Evolutionary conservation across 495 filamentous ascomycete species (phyloP).

Genomic region (Parachaetomium inaequale): DNA sequence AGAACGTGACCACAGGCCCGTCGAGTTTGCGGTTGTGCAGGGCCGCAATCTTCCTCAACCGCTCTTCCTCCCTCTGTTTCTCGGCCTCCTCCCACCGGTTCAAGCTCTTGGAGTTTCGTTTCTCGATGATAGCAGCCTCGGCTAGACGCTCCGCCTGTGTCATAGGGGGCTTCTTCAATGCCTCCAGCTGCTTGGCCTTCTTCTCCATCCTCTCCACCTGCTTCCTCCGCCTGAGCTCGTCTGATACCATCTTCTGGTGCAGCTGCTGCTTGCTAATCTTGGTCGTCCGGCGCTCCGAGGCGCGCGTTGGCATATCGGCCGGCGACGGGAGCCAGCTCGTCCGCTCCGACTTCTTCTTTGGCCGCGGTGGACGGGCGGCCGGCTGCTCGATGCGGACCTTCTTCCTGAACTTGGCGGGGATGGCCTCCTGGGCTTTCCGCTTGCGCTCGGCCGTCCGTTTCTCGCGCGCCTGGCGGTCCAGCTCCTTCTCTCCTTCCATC

Average conservation of each 20-base stretch:
- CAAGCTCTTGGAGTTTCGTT: slow-evolving; percentile 82
- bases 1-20: slow-evolving; percentile 87
- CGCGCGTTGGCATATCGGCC: slow-evolving; percentile 75
- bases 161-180: slow-evolving; percentile 71
- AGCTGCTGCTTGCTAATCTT: slow-evolving; percentile 80
- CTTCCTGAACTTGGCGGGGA: slow-evolving; percentile 52
- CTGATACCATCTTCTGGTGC: slow-evolving; percentile 76
- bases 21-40: slow-evolving; percentile 79
- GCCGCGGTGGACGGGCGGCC: slow-evolving; percentile 49
- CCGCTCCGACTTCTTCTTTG: slow-evolving; percentile 91
- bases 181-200: slow-evolving; percentile 73
- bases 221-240: slow-evolving; percentile 72
- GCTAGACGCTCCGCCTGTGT: slow-evolving; percentile 84
- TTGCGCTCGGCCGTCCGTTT: slow-evolving; percentile 57
- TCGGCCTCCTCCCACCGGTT: slow-evolving; percentile 93
- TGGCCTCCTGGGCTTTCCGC: slow-evolving; percentile 66
- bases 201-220: slow-evolving; percentile 83
- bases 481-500: slow-evolving; percentile 61
- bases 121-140: slow-evolving; percentile 79
- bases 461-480: slow-evolving; percentile 58
- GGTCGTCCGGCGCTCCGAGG: slow-evolving; percentile 78
- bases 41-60: slow-evolving; percentile 74
- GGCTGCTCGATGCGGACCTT: slow-evolving; percentile 53
- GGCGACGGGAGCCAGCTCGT: slow-evolving; percentile 79
- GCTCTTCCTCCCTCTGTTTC: slow-evolving; percentile 76